Evolutionary conservation across 805 yeast genomes (phyloP).

Genomic region (Yamadazyma ubonensis): DNA sequence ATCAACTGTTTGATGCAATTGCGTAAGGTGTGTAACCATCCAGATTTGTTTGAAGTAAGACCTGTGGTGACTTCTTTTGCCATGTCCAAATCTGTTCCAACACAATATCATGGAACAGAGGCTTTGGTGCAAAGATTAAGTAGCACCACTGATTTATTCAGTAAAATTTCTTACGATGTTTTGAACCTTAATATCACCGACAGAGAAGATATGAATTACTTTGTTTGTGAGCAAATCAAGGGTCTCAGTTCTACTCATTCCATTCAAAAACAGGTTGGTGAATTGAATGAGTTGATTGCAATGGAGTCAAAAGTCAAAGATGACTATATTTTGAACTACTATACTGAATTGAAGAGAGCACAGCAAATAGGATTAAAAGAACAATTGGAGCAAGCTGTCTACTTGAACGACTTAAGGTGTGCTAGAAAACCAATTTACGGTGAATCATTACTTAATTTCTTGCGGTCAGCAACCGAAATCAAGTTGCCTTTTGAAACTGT

Average conservation of each 20-base stretch:
- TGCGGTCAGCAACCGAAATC: slow-evolving; percentile 23
- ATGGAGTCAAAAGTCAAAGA: slow-evolving; percentile 18
- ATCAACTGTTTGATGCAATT: slow-evolving; percentile 97
- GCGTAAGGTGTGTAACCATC: slow-evolving; percentile 95
- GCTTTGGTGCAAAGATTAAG: slow-evolving; percentile 25
- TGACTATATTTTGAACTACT: slow-evolving; percentile 53
- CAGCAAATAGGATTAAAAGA: slow-evolving; percentile 54
- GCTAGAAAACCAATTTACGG: slow-evolving; percentile 69
- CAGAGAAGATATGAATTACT: slow-evolving; percentile 45
- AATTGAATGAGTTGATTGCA: slow-evolving; percentile 38
- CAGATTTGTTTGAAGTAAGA: slow-evolving; percentile 92
- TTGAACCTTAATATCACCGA: slow-evolving; percentile 59
- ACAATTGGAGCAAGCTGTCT: slow-evolving; percentile 53
- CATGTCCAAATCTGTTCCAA: slow-evolving; percentile 60
- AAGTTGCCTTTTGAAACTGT: slow-evolving; percentile 14
- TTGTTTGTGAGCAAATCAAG: slow-evolving; percentile 44
- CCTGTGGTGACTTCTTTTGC: slow-evolving; percentile 92
- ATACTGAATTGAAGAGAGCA: slow-evolving; percentile 51
- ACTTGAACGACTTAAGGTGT: slow-evolving; percentile 67
- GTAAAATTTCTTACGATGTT: slow-evolving; percentile 48
- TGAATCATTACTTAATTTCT: slow-evolving; percentile 46
- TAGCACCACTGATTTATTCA: slow-evolving; percentile 3
- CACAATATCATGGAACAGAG: slow-evolving; percentile 46
- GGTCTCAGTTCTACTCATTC: slow-evolving; percentile 47
- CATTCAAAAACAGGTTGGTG: slow-evolving; percentile 44